Evolutionary conservation across 768 basidiomycete genomes (phyloP), one percentile per base, ranked within the genome.

Genomic region (Auricularia sp.): DNA sequence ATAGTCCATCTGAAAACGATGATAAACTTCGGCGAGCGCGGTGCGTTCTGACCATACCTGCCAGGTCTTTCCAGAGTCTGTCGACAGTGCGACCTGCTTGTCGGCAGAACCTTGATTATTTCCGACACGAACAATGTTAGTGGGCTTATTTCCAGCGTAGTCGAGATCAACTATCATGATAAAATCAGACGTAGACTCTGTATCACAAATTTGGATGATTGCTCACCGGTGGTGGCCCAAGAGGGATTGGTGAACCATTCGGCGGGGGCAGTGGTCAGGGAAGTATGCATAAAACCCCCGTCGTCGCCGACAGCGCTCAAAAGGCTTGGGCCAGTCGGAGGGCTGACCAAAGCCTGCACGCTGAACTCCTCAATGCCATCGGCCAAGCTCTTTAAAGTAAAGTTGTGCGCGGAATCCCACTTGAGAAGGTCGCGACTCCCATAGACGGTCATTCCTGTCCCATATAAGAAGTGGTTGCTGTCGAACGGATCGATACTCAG

Each of bases 391-490:
- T 82, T 77, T 63, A 88, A 73, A 0, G 84, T 82, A 33, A 88
- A 78, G 64, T 84, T 86, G 70, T 81, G 85, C 3, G 68, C 69
- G 0, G 80, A 77, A 69, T 87, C 86, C 86, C 86, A 88, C 76
- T 84, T 69, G 18, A 70, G 75, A 42, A 85, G 73, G 66, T 86
- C 82, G 61, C 77, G 81, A 4, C 84, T 83, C 8, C 86, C 86
- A 54, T 84, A 82, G 44, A 88, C 78, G 3, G 86, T 87, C 14
- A 76, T 79, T 34, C 87, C 86, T 16, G 87, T 88, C n/a, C 87
- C 85, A 71, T 87, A 87, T 21, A 87, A 73, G 83, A 84, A 86
- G 70, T 87, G 85, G 69, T 87, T 81, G 1, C 83, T 84, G 70
- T 88, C 82, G 68, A 87, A 84, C 0, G 86, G 86, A 71, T 88